Evolutionary conservation across 2,329 filamentous ascomycete genomes (phyloP).

Genomic region (Calonectria henricotiae): DNA sequence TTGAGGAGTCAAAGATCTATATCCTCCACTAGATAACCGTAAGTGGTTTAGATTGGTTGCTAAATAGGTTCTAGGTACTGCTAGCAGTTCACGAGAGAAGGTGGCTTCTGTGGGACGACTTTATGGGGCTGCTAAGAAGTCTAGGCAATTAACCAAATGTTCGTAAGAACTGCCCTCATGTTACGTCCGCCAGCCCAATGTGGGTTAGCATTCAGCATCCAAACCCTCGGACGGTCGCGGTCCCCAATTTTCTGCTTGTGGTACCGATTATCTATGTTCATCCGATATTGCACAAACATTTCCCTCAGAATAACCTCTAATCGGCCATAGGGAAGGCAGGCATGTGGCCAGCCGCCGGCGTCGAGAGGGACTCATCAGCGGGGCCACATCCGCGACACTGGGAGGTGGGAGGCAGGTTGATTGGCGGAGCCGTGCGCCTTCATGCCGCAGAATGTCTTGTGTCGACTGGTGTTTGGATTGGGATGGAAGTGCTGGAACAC

Average conservation of each 20-base stretch:
- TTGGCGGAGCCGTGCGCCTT: slow-evolving; percentile 28
- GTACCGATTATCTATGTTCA: slow-evolving; percentile 26
- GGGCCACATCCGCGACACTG: slow-evolving; percentile 31
- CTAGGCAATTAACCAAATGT: too few relatives aligned
- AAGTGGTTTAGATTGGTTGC: too few relatives aligned
- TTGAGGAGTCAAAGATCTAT: too few relatives aligned
- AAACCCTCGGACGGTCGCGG: slow-evolving; percentile 27
- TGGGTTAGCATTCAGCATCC: background rate
- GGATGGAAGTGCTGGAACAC: background rate
- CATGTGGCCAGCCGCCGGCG: slow-evolving; percentile 30
- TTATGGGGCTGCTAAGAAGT: background rate
- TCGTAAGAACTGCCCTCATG: background rate
- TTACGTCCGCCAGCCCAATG: too few relatives aligned
- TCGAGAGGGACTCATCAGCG: background rate
- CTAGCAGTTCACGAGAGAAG: too few relatives aligned
- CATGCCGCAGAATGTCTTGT: slow-evolving; percentile 7
- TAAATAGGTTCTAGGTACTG: too few relatives aligned
- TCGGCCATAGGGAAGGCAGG: background rate
- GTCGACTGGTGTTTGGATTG: background rate
- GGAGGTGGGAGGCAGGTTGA: slow-evolving; percentile 16
- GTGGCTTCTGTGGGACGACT: too few relatives aligned
- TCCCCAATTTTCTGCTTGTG: slow-evolving; percentile 31
- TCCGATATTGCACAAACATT: slow-evolving; percentile 28
- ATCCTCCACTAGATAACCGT: too few relatives aligned
- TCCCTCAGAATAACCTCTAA: slow-evolving; percentile 1